Evolutionary conservation across 1,284 basidiomycete species (phyloP), one percentile per base, ranked within the genome.

Genomic region (Sanghuangporus sanghuang): DNA sequence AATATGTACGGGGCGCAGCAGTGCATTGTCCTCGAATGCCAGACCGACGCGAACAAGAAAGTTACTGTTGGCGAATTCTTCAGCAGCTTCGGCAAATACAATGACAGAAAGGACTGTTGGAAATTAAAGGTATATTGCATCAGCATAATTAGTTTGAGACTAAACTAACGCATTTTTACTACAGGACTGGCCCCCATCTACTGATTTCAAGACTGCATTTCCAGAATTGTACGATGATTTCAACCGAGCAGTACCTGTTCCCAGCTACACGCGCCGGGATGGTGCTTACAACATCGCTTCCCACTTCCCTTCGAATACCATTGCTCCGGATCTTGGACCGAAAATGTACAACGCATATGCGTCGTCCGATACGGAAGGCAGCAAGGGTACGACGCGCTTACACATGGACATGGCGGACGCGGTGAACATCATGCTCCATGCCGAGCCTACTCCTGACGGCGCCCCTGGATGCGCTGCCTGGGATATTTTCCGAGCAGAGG

Each of bases 371-470:
- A 74, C 75, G 12, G 72, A 78, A 21, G 88, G 87, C 6, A 90
- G 85, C 69, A 89, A 90, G 69, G 91, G 92, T 7, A 87, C 91
- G 27, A 98, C 96, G 2, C 81, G 93, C 55, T 74, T 98, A 59
- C 95, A 98, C 72, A 96, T 96, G 93, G 95, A 98, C 75, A 94
- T 96, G 82, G 94, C 95, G 0, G 95, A 98, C 71, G 95, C 94
- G 1, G 78, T 97, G 66, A 98, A 98, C 74, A 84, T 97, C 69
- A 94, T 98, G 91, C 83, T 92, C 8, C 87, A 87, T 73, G 84
- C 93, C 7, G 79, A 86, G 6, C 70, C 74, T 1, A 82, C 82
- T 3, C 78, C 82, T 0, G 84, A 90, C 67, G 89, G 88, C 6
- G 75, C 79, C 12, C 82, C 85, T 0, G 95, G 95, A 1, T 89